These are phyloP conservation scores for Dactylorhiza incarnata DNA, from an alignment of 106 monocot genomes.

Conservation along the genomic window DNA sequence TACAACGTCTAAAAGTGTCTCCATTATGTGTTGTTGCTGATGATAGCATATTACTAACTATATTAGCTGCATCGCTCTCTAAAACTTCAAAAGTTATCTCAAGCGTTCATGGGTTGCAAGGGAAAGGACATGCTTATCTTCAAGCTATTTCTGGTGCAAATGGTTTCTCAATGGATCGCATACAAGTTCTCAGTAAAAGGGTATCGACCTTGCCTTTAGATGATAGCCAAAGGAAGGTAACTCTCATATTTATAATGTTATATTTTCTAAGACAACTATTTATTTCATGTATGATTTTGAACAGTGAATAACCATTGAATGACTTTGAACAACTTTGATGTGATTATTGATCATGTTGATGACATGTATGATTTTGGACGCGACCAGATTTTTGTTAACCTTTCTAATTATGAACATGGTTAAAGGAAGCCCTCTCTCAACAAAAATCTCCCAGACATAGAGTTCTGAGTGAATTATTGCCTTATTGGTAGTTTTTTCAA, in stretches of 20 bases:
- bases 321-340: too few relatives aligned
- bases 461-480: too few relatives aligned
- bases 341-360: too few relatives aligned
- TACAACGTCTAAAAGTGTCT: constrained; percentile 37
- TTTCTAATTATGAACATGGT: too few relatives aligned
- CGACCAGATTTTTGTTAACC: too few relatives aligned
- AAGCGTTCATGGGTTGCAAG: constrained; percentile 53
- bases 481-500: too few relatives aligned
- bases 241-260: not conserved
- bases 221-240: constrained; percentile 61
- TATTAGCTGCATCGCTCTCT: constrained; percentile 46
- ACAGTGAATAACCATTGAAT: too few relatives aligned
- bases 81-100: constrained; percentile 41
- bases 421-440: too few relatives aligned
- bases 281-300: not conserved
- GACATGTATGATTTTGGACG: too few relatives aligned
- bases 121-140: constrained; percentile 49
- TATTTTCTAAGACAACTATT: not conserved
- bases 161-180: constrained; percentile 45
- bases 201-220: constrained; percentile 37
- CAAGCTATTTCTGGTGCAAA: constrained; percentile 55
- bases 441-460: too few relatives aligned
- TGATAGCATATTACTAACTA: constrained; percentile 77
- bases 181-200: constrained; percentile 57
- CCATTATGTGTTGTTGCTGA: constrained; percentile 78